Percentiles rank a stretch among this genome's conserved stretches.
Evolutionary conservation across 2,329 filamentous ascomycete species (phyloP).

Genomic region (Plectosphaerella sp.): DNA sequence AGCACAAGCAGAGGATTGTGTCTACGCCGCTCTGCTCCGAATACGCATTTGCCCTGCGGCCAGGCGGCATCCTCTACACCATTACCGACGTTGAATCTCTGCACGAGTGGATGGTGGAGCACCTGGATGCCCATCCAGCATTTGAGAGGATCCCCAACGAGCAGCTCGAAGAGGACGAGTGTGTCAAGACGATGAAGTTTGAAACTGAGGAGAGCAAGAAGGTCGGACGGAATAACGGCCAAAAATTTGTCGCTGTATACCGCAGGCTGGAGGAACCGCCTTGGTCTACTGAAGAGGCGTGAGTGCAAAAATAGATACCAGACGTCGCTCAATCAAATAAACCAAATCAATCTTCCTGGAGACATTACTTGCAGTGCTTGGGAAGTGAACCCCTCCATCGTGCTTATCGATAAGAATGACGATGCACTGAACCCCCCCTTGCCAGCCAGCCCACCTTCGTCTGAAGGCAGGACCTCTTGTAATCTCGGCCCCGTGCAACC

Average conservation of each 20-base stretch:
- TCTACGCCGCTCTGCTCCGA: constrained; percentile 84
- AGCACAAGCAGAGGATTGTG: constrained; percentile 95
- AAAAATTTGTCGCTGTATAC: constrained; percentile 89
- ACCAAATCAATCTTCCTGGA: background rate
- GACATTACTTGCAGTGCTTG: no score
- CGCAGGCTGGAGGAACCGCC: constrained; percentile 73
- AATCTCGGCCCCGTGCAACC: no score
- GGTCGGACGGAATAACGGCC: constrained; percentile 82
- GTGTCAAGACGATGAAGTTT: constrained; percentile 67
- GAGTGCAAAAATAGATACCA: no score
- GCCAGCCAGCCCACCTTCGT: no score
- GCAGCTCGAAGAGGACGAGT: constrained; percentile 64
- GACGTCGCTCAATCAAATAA: no score
- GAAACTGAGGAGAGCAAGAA: constrained; percentile 99
- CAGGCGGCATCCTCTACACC: constrained; percentile 86
- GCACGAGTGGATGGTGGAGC: constrained; percentile 87
- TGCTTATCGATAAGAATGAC: background rate
- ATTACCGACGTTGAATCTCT: constrained; percentile 97
- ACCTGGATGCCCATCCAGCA: constrained; percentile 72
- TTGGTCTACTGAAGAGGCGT: constrained; percentile 41
- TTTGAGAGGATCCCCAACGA: constrained; percentile 72
- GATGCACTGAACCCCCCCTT: no score
- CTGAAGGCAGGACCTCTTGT: no score
- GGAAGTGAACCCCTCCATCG: background rate
- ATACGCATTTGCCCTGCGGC: constrained; percentile 82